These are phyloP conservation scores for Microdochium trichocladiopsis DNA, from an alignment of 2,329 filamentous ascomycete genomes.

Conservation along the genomic window DNA sequence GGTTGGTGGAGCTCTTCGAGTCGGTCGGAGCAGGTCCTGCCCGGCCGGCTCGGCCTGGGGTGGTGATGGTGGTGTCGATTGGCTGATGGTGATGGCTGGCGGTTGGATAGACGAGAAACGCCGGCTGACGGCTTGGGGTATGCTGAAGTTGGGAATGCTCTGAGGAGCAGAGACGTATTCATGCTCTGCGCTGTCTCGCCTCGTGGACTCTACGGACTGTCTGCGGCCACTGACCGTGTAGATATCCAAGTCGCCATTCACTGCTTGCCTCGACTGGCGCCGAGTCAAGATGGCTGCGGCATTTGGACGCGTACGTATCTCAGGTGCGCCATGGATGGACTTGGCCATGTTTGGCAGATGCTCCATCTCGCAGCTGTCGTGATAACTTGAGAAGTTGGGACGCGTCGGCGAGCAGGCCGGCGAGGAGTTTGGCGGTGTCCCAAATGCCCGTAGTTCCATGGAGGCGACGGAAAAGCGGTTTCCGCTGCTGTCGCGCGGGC, in stretches of 20 bases:
- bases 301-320: conserved; percentile 41
- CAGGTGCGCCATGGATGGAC: conserved; percentile 14
- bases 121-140: conserved; percentile 36
- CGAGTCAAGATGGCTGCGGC: conserved; percentile 42
- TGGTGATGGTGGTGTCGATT: conserved; percentile 6
- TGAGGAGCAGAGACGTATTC: conserved; percentile 6
- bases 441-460: conserved; percentile 50
- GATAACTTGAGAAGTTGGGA: conserved; percentile 39
- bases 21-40: conserved; percentile 6
- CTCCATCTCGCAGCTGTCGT: conserved; percentile 16
- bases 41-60: conserved; percentile 4
- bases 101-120: conserved; percentile 34
- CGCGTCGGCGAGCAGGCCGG: conserved; percentile 48
- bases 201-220: conserved; percentile 17
- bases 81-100: conserved; percentile 7
- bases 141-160: conserved; percentile 44
- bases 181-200: neutral
- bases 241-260: conserved; percentile 30
- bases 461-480: conserved; percentile 54
- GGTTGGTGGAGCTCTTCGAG: conserved; percentile 34
- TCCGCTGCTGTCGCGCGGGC: conserved; percentile 42
- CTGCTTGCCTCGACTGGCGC: conserved; percentile 42
- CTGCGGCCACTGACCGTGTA: conserved; percentile 22
- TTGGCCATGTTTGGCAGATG: conserved; percentile 13
- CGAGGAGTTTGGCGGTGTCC: conserved; percentile 53